phyloP scores from a whole-genome alignment of 1,284 basidiomycete genomes.

The Meripilus lineatus region DNA sequence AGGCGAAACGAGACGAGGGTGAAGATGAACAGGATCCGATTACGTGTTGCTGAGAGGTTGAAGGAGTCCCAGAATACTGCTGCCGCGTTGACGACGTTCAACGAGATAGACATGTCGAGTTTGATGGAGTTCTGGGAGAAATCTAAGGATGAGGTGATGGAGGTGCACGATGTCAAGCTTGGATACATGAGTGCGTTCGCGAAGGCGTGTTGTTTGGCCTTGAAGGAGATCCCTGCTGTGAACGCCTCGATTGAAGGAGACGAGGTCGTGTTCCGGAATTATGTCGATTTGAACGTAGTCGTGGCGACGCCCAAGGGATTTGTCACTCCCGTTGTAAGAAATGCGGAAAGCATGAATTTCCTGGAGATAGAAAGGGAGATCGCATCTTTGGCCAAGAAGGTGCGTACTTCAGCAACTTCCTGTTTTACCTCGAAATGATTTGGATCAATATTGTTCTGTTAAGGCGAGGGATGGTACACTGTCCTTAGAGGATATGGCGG shows the following conservation, averaged over 20 bases:
- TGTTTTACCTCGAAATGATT: neutral
- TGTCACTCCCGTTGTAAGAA: conserved; percentile 94
- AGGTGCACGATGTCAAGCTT: conserved; percentile 93
- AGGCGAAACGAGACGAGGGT: conserved; percentile 86
- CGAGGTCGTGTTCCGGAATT: conserved; percentile 94
- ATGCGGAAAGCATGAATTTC: conserved; percentile 84
- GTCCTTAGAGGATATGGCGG: conserved; percentile 93
- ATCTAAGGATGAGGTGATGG: conserved; percentile 92
- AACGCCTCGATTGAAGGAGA: conserved; percentile 96
- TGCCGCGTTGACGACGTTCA: conserved; percentile 96
- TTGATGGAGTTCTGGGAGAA: conserved; percentile 91
- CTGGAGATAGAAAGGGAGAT: conserved; percentile 94
- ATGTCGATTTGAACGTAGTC: conserved; percentile 90
- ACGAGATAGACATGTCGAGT: conserved; percentile 98
- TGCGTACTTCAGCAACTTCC: conserved; percentile 27
- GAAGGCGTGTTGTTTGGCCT: conserved; percentile 78
- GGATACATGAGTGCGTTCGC: conserved; percentile 99
- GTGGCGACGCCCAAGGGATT: conserved; percentile 97
- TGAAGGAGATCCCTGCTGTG: conserved; percentile 90
- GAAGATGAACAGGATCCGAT: conserved; percentile 97
- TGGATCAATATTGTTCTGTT: conserved; percentile 6
- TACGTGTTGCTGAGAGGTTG: conserved; percentile 93
- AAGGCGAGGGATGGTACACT: conserved; percentile 94
- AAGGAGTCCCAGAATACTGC: conserved; percentile 98
- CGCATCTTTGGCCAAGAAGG: conserved; percentile 87